phyloP scores from a whole-genome alignment of 495 filamentous ascomycete genomes.

The Hyaloscypha bicolor region DNA sequence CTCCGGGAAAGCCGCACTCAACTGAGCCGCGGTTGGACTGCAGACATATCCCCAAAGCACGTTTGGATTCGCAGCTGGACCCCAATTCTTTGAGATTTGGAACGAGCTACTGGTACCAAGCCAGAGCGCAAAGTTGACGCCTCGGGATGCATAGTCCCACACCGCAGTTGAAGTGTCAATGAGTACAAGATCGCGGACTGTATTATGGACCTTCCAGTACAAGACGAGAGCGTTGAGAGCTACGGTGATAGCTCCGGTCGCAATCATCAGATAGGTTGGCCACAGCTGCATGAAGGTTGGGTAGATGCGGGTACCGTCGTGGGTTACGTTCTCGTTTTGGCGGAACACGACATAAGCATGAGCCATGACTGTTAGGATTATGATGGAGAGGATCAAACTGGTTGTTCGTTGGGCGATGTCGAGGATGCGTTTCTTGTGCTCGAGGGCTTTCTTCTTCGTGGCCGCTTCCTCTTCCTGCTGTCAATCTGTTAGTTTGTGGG shows the following conservation, averaged over 20 bases:
- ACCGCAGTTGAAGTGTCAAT: not conserved
- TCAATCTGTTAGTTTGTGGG: not conserved
- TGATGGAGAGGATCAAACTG: conserved; percentile 9
- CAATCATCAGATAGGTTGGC: conserved; percentile 15
- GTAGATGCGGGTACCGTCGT: conserved; percentile 9
- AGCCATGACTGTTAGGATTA: conserved; percentile 11
- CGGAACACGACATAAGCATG: conserved; percentile 7
- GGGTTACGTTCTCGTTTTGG: conserved; percentile 7
- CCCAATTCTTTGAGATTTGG: not conserved
- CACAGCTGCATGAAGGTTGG: conserved; percentile 19
- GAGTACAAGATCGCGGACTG: not conserved
- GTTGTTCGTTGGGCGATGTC: conserved; percentile 10
- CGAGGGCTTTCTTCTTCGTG: not conserved
- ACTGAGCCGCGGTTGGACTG: conserved; percentile 2
- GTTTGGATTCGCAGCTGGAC: conserved; percentile 8
- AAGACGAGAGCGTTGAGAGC: not conserved
- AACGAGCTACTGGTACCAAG: not conserved
- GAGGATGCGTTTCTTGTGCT: conserved; percentile 8
- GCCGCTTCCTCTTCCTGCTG: not conserved
- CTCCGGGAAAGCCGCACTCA: conserved; percentile 6
- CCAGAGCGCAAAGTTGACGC: conserved; percentile 8
- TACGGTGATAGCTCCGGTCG: conserved; percentile 9
- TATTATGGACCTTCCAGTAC: conserved; percentile 1
- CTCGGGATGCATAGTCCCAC: conserved; percentile 13
- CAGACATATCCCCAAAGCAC: conserved; percentile 16